These are phyloP conservation scores for Kuraishia molischiana DNA, from an alignment of 805 yeast species.

Conservation along the genomic window DNA sequence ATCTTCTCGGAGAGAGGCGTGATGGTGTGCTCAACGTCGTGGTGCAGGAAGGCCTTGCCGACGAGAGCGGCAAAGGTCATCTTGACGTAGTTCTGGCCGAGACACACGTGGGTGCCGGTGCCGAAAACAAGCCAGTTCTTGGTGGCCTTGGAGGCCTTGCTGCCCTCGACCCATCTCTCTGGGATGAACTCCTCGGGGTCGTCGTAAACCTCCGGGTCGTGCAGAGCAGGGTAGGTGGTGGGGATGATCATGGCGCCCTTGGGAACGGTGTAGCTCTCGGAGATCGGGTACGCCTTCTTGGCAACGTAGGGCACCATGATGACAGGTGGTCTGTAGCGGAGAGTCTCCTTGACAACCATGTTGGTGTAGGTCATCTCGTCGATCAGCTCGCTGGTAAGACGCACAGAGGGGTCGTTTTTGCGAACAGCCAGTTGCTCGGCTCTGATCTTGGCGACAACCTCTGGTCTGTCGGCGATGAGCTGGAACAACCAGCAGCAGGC, in stretches of 20 bases:
- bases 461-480: conserved; percentile 92
- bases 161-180: conserved; percentile 86
- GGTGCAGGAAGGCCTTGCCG: conserved; percentile 79
- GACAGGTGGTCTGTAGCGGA: conserved; percentile 96
- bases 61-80: conserved; percentile 81
- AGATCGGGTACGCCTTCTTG: conserved; percentile 77
- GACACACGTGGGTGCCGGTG: conserved; percentile 92
- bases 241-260: conserved; percentile 97
- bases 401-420: conserved; percentile 57
- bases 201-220: conserved; percentile 94
- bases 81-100: conserved; percentile 91
- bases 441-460: conserved; percentile 75
- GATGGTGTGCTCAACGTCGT: conserved; percentile 74
- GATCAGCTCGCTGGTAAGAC: conserved; percentile 61
- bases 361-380: conserved; percentile 82
- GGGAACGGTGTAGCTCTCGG: conserved; percentile 82
- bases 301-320: conserved; percentile 96
- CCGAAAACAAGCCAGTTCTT: conserved; percentile 97
- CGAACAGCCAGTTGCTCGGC: conserved; percentile 86
- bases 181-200: conserved; percentile 93
- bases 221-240: conserved; percentile 89
- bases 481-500: conserved; percentile 98
- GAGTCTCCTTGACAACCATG: conserved; percentile 84
- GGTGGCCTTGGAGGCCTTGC: conserved; percentile 64
- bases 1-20: conserved; percentile 86